Evolutionary conservation across 2,329 filamentous ascomycete genomes (phyloP).

Genomic region (Xylariaceae sp.): DNA sequence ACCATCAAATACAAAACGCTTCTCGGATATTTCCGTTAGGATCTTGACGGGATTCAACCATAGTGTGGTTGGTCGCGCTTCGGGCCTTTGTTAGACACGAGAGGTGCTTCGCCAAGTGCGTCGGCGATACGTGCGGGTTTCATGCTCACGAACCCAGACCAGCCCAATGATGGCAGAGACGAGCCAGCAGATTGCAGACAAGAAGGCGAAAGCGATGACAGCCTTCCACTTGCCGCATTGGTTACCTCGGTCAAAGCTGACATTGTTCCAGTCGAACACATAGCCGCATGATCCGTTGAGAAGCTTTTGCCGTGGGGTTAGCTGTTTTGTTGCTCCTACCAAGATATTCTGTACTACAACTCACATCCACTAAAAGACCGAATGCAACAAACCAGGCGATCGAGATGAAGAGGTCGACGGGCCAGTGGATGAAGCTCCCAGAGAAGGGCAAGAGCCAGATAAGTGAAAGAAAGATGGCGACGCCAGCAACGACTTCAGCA

Average conservation of each 20-base stretch:
- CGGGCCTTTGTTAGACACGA: slow-evolving; percentile 26
- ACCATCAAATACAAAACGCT: no score
- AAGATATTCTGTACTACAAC: slow-evolving; percentile 21
- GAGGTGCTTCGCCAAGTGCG: slow-evolving; percentile 23
- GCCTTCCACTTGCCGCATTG: slow-evolving; percentile 67
- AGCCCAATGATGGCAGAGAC: slow-evolving; percentile 54
- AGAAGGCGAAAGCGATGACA: slow-evolving; percentile 64
- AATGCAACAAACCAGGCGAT: slow-evolving; percentile 66
- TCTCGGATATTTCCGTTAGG: no score
- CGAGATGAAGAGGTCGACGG: slow-evolving; percentile 63
- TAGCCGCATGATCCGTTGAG: slow-evolving; percentile 44
- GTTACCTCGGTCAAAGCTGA: slow-evolving; percentile 42
- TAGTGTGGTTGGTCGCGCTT: not conserved
- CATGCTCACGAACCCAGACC: slow-evolving; percentile 46
- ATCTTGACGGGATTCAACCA: no score
- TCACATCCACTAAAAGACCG: slow-evolving; percentile 58
- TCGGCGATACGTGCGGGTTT: slow-evolving; percentile 29
- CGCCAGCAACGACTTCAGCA: slow-evolving; percentile 62
- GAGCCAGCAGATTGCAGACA: slow-evolving; percentile 67
- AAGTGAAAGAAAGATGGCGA: slow-evolving; percentile 64
- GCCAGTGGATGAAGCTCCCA: slow-evolving; percentile 63
- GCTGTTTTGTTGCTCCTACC: not conserved
- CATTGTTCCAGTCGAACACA: slow-evolving; percentile 55
- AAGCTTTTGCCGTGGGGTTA: slow-evolving; percentile 5
- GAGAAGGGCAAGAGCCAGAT: slow-evolving; percentile 70